A percentile compares a stretch with the other conserved stretches of the same genome.
phyloP scores from a whole-genome alignment of 129 eudicot species.

The Pittosporum tobira region DNA sequence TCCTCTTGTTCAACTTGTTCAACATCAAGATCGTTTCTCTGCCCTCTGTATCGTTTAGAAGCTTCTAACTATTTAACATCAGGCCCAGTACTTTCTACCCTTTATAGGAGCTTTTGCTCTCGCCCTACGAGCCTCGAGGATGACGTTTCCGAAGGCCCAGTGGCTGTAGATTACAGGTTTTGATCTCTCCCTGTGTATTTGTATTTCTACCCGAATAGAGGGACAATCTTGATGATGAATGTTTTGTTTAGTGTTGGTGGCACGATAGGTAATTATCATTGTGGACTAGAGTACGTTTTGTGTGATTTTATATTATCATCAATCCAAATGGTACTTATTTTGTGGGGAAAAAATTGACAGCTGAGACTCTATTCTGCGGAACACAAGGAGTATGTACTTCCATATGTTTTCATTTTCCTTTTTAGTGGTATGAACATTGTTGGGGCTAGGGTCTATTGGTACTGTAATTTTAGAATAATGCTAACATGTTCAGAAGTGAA shows the following conservation, averaged over 20 bases:
- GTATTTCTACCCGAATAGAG: background rate
- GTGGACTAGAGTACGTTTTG: too few species aligned
- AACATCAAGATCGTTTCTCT: background rate
- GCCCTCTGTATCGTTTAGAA: slow-evolving; percentile 13
- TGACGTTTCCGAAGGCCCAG: slow-evolving; percentile 39
- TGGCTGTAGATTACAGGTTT: slow-evolving; percentile 61
- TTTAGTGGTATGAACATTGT: too few species aligned
- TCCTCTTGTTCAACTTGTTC: slow-evolving; percentile 4
- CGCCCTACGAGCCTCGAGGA: slow-evolving; percentile 23
- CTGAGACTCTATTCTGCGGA: too few species aligned
- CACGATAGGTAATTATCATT: too few species aligned
- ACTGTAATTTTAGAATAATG: too few species aligned
- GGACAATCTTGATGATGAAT: background rate
- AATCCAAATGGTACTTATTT: too few species aligned
- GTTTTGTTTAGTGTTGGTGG: background rate
- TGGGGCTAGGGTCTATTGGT: too few species aligned
- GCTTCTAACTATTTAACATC: background rate
- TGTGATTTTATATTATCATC: too few species aligned
- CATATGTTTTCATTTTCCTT: too few species aligned
- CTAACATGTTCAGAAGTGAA: too few species aligned
- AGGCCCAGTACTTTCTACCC: background rate
- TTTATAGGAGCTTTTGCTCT: slow-evolving; percentile 32
- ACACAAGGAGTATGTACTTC: too few species aligned
- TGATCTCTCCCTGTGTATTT: background rate
- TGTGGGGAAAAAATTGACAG: too few species aligned